A percentile compares a stretch with the other conserved stretches of the same genome.
These are phyloP conservation scores for Zopfia rhizophila DNA, from an alignment of 2,329 filamentous ascomycete species.

Conservation along the genomic window DNA sequence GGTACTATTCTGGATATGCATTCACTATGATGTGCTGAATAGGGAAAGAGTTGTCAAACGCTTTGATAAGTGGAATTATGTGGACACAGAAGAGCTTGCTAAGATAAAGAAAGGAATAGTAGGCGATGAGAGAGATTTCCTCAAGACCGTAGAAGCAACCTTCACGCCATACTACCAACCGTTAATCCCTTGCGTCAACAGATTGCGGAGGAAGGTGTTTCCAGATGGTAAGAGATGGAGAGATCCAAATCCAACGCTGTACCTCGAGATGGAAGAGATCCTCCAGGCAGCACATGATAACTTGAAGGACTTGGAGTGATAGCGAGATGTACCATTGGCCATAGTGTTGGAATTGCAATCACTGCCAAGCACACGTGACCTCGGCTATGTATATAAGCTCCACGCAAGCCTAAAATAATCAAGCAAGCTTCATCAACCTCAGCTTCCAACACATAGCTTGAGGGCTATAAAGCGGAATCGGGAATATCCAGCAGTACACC, in stretches of 20 bases:
- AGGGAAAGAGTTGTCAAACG: conserved; percentile 25
- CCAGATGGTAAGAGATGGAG: conserved; percentile 32
- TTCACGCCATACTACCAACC: conserved; percentile 52
- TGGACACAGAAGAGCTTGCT: conserved; percentile 37
- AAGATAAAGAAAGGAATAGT: conserved; percentile 32
- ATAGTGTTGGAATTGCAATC: too few relatives aligned
- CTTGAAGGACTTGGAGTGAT: too few relatives aligned
- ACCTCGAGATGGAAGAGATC: conserved; percentile 8
- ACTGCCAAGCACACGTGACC: too few relatives aligned
- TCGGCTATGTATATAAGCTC: too few relatives aligned
- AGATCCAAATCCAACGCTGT: conserved; percentile 5
- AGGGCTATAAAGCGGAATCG: too few relatives aligned
- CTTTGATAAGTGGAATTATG: conserved; percentile 55
- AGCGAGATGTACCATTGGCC: too few relatives aligned
- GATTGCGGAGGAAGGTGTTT: conserved; percentile 50
- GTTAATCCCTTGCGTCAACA: conserved; percentile 52
- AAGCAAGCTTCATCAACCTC: too few relatives aligned
- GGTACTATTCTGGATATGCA: conserved; percentile 60
- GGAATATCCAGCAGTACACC: too few relatives aligned
- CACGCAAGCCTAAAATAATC: too few relatives aligned
- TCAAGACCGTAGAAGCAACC: conserved; percentile 31
- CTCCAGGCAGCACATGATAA: conserved; percentile 19
- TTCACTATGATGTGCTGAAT: conserved; percentile 50
- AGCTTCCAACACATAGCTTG: too few relatives aligned
- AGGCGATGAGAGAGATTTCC: conserved; percentile 42